Evolutionary conservation across 2,329 filamentous ascomycete species (phyloP).

Genomic region (Didymella pinodella): DNA sequence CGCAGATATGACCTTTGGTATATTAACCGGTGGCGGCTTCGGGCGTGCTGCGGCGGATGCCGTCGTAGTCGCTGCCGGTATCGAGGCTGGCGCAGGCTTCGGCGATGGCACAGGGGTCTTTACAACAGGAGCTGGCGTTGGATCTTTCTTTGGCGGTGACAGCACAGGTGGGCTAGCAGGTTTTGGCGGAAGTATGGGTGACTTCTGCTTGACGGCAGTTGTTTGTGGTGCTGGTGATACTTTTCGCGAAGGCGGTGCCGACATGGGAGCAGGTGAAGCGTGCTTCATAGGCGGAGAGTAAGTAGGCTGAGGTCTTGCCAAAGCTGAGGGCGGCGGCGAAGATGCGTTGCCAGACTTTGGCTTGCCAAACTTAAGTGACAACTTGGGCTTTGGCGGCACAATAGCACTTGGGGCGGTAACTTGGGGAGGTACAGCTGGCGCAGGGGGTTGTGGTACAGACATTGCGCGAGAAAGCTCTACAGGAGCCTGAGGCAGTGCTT

Average conservation of each 20-base stretch:
- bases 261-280: slow-evolving; percentile 27
- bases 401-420: slow-evolving; percentile 1
- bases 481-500: slow-evolving; percentile 11
- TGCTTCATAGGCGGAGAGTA: slow-evolving; percentile 31
- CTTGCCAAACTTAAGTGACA: slow-evolving; percentile 37
- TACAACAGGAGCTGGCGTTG: slow-evolving; percentile 29
- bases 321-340: slow-evolving; percentile 25
- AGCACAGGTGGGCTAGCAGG: slow-evolving; percentile 21
- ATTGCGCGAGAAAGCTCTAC: slow-evolving; percentile 4
- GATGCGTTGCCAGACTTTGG: slow-evolving; percentile 18
- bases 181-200: slow-evolving; percentile 29
- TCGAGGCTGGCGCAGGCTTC: slow-evolving; percentile 10
- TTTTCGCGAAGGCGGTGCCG: slow-evolving; percentile 25
- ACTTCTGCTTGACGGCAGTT: slow-evolving; percentile 23
- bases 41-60: slow-evolving; percentile 18
- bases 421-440: slow-evolving; percentile 1
- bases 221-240: slow-evolving; percentile 28
- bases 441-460: slow-evolving; percentile 5
- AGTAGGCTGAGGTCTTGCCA: slow-evolving; percentile 23
- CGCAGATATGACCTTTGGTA: slow-evolving; percentile 29
- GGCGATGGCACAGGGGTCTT: slow-evolving; percentile 22
- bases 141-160: slow-evolving; percentile 26
- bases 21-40: slow-evolving; percentile 26
- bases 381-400: slow-evolving; percentile 25
- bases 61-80: slow-evolving; percentile 8